Evolutionary conservation across 371 early-diverging fungal species (phyloP), one percentile per base, ranked within the genome.

Genomic region (Apophysomyces elegans): DNA sequence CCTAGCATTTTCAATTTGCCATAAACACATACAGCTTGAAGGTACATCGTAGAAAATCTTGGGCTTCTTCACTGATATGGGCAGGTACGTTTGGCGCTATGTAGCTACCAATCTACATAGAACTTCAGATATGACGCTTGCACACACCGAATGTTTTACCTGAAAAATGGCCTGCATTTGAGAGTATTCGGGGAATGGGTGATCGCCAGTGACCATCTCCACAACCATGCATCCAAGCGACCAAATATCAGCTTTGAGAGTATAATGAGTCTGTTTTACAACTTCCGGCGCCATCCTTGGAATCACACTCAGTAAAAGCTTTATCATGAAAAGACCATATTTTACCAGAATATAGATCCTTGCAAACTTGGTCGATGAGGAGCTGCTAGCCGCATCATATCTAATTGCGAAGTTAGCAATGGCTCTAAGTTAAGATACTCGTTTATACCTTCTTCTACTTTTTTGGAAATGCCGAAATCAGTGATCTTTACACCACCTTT

Each of bases 381-480:
- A 9, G 77, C 60, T 7, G 75, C 60, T 8, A 73, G 63, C 59
- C 67, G 68, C 61, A 77, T 59, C 32, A 75, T 74, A 56, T 73
- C 74, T 72, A 64, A 16, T 16, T 38, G 26, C 16, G n/a, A 21
- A n/a, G 43, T 44, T 7, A 43, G 43, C 12, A 9, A 21, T 60
- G 16, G 38, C 1, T 12, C 5, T 16, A 37, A 47, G 11, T 50
- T 21, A 50, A 32, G 9, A 41, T 35, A 3, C 35, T 14, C 18
- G 1, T 56, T 72, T 76, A 79, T 85, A 74, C 85, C 86, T 74
- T 90, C 92, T 71, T 91, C 91, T 13, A 93, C 87, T 70, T 96
- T 95, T 78, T 99, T 99, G 4, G 99, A 95, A 43, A 99, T 93
- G 13, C 99, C 99, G 89, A 99, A 99, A 77, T 99, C 99, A 2